Conservation (phyloP, 1,139 yeast species). For the Scheffersomyces titani region DNA sequence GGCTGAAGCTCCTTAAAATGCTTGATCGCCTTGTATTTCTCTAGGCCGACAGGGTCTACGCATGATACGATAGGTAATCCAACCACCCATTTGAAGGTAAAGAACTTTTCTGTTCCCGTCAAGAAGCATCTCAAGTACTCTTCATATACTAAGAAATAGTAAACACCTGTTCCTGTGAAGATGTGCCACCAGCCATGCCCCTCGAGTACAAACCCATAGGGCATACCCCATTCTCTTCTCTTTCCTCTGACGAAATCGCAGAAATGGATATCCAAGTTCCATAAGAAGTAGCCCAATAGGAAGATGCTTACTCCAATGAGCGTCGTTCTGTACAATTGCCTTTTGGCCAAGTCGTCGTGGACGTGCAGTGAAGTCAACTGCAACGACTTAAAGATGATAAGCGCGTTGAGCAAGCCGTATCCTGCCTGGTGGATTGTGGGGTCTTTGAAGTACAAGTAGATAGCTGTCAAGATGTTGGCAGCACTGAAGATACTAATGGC, state of each 20-base stretch:
- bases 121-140: conserved; percentile 70
- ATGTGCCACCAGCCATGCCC: conserved; percentile 99
- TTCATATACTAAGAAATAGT: conserved; percentile 60
- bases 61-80: conserved; percentile 34
- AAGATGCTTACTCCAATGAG: conserved; percentile 64
- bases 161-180: conserved; percentile 74
- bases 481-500: conserved; percentile 56
- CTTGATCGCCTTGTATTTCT: conserved; percentile 19
- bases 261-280: conserved; percentile 84
- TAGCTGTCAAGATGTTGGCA: conserved; percentile 56
- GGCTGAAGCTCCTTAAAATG: conserved; percentile 21
- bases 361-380: conserved; percentile 54
- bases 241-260: conserved; percentile 64
- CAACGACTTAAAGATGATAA: conserved; percentile 60
- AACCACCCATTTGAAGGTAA: conserved; percentile 49
- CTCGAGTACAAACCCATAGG: conserved; percentile 84
- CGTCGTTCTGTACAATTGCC: conserved; percentile 56
- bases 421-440: conserved; percentile 89
- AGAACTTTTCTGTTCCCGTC: conserved; percentile 52
- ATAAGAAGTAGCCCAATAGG: conserved; percentile 69
- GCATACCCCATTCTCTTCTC: conserved; percentile 75
- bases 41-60: conserved; percentile 32
- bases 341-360: conserved; percentile 44
- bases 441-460: conserved; percentile 69
- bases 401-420: conserved; percentile 63